Evolutionary conservation across 768 basidiomycete species (phyloP), one percentile per base, ranked within the genome.

Genomic region (Auricularia auricula-judae): DNA sequence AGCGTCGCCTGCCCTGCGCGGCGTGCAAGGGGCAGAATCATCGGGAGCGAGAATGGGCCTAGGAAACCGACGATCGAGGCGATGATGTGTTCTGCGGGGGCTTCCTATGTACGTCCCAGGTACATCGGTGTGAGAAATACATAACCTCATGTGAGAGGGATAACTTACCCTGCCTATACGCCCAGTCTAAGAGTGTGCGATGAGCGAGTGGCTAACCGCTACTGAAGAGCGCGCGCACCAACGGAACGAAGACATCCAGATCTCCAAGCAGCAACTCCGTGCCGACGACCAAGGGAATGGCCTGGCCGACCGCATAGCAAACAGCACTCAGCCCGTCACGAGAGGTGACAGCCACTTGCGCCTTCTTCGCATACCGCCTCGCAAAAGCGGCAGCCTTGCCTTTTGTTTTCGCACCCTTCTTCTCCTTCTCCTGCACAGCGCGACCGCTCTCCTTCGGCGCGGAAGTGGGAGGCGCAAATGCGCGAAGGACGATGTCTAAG

Each of bases 31-130:
- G 95, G 87, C 3, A 88, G 65, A 1, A 77, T 70, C 14, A 88
- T 79, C 1, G 91, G 88, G 11, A 87, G 68, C 4, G 80, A 75
- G 39, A 87, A 80, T 39, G 84, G 78, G 3, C 82, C 81, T 2
- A 87, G 72, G 36, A 81, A 70, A 0, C 87, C 76, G 3, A 91
- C 82, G 36, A 95, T 83, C 3, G 86, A 84, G 0, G 91, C 94
- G 43, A 98, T 88, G 70, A 98, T 87, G 71, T 89, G 84, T 67
- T 98, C 96, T 1, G 87, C 86, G 0, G 96, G 95, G 0, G 88
- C 91, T 44, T 90, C 87, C 73, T 77, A 61, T 29, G 29, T 29
- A 29, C 29, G 29, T 29, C 29, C 29, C 29, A 29, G 29, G 29
- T 29, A 29, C 29, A 29, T 29, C 29, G 29, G 29, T 29, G 29